Conservation (phyloP, 352 stramenopile genomes). For the Globisporangium emineosum region DNA sequence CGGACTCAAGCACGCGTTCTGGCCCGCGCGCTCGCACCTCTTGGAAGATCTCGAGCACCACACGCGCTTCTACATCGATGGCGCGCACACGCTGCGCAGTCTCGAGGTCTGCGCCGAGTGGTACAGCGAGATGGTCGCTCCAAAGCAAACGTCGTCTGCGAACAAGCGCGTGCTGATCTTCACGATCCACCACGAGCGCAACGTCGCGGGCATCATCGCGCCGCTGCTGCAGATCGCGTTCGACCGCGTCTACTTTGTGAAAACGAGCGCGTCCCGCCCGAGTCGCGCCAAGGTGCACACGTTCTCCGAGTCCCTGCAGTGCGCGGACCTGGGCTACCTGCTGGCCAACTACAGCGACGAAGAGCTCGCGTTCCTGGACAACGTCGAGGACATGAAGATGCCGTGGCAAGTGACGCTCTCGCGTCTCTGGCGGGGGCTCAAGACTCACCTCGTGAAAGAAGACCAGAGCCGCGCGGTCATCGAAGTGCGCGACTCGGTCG, state of each 20-base stretch:
- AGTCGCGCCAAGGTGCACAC: slow-evolving; percentile 65
- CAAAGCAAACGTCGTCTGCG: slow-evolving; percentile 2
- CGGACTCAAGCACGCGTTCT: slow-evolving; percentile 64
- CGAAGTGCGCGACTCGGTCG: slow-evolving; percentile 49
- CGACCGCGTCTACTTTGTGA: slow-evolving; percentile 76
- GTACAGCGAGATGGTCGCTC: slow-evolving; percentile 36
- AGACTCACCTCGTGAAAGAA: slow-evolving; percentile 33
- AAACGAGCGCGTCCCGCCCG: slow-evolving; percentile 56
- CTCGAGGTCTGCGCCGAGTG: slow-evolving; percentile 74
- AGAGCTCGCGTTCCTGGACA: slow-evolving; percentile 38
- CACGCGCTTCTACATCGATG: slow-evolving; percentile 80
- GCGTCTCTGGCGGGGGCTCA: slow-evolving; percentile 49
- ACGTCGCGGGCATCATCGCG: slow-evolving; percentile 63
- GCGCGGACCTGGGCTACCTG: slow-evolving; percentile 32
- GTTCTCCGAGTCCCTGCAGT: slow-evolving; percentile 58
- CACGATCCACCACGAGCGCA: slow-evolving; percentile 83
- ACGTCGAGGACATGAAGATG: slow-evolving; percentile 31
- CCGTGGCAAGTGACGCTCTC: slow-evolving; percentile 63
- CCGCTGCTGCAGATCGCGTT: slow-evolving; percentile 61
- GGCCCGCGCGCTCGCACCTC: slow-evolving; percentile 73
- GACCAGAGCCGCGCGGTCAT: slow-evolving; percentile 27
- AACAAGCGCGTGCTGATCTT: slow-evolving; percentile 63
- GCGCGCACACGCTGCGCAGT: slow-evolving; percentile 83
- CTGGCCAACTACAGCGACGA: slow-evolving; percentile 41
- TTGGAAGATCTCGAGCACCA: slow-evolving; percentile 40